These are phyloP conservation scores for Drosera spatulata DNA, from an alignment of 179 eudicot genomes.

Conservation along the genomic window DNA sequence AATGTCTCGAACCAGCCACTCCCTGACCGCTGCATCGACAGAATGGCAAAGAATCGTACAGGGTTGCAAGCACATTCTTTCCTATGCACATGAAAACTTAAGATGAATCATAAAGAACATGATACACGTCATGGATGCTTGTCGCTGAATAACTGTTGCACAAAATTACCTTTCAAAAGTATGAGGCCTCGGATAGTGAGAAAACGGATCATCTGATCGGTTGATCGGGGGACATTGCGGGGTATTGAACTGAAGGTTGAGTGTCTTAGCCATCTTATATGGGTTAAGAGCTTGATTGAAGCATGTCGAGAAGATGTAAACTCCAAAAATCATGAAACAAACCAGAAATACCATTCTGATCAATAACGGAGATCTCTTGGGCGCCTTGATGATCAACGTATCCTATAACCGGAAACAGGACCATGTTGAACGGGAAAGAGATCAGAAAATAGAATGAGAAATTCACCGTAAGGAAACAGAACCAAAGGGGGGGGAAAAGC, in stretches of 20 bases:
- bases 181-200: slow-evolving; percentile 70
- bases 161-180: slow-evolving; percentile 49
- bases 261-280: slow-evolving; percentile 1
- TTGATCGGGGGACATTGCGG: slow-evolving; percentile 14
- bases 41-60: slow-evolving; percentile 66
- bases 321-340: slow-evolving; percentile 48
- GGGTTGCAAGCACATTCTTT: slow-evolving; percentile 80
- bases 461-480: too few species aligned
- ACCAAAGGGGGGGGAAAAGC: too few species aligned
- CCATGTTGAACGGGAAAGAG: too few species aligned
- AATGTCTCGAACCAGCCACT: slow-evolving; percentile 97
- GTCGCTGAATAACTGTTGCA: background rate
- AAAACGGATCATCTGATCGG: slow-evolving; percentile 21
- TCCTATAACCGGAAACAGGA: slow-evolving; percentile 28
- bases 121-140: background rate
- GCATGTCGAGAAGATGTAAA: slow-evolving; percentile 71
- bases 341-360: slow-evolving; percentile 48
- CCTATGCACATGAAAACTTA: slow-evolving; percentile 21
- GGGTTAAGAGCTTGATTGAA: slow-evolving; percentile 40
- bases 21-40: slow-evolving; percentile 94
- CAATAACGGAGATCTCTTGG: slow-evolving; percentile 54
- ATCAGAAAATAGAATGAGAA: too few species aligned
- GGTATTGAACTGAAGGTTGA: slow-evolving; percentile 24
- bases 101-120: background rate
- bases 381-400: slow-evolving; percentile 34